Evolutionary conservation across 208 protist species (phyloP).

Genomic region (Acanthamoeba healyi): DNA sequence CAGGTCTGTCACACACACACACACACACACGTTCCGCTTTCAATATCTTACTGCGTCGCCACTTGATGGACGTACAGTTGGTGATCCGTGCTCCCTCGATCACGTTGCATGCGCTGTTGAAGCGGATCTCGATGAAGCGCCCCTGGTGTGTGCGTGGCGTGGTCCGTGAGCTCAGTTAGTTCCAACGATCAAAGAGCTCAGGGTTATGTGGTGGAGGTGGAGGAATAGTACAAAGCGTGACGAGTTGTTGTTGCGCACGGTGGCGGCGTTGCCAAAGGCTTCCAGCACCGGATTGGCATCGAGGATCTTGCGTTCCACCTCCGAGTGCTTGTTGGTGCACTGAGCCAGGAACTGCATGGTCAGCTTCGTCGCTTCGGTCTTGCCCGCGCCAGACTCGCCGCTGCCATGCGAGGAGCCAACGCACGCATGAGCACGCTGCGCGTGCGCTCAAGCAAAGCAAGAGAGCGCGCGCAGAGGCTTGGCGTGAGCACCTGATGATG

Average conservation of each 20-base stretch:
- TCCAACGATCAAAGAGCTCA: too few species aligned
- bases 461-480: too few species aligned
- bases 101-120: slow-evolving; percentile 77
- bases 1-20: slow-evolving; percentile 78
- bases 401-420: too few species aligned
- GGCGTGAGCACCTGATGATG: slow-evolving; percentile 82
- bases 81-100: slow-evolving; percentile 76
- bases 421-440: too few species aligned
- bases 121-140: slow-evolving; percentile 86
- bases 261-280: slow-evolving; percentile 87
- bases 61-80: slow-evolving; percentile 68
- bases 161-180: background rate
- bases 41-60: too few species aligned
- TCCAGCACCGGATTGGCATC: slow-evolving; percentile 85
- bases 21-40: too few species aligned
- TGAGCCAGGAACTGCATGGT: slow-evolving; percentile 88
- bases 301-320: slow-evolving; percentile 82
- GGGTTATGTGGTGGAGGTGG: background rate
- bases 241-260: slow-evolving; percentile 88
- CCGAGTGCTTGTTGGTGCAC: background rate
- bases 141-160: slow-evolving; percentile 19
- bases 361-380: slow-evolving; percentile 90
- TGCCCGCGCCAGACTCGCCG: slow-evolving; percentile 88
- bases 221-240: slow-evolving; percentile 89
- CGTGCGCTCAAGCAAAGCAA: too few species aligned